Conservation (phyloP, 352 stramenopile genomes). For the Globisporangium canariense region DNA sequence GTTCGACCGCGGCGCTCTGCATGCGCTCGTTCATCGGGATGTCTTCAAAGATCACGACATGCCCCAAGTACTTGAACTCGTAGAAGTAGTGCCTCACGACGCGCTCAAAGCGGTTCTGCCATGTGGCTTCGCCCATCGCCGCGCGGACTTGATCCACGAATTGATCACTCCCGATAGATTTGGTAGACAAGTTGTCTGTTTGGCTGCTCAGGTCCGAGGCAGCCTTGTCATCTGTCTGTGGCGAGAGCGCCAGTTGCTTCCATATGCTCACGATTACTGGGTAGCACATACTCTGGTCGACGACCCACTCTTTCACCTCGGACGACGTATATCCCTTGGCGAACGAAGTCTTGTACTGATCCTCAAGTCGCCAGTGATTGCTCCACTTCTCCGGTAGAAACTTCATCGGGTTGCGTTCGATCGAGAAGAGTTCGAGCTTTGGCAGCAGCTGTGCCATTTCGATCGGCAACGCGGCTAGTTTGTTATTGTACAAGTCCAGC, state of each 20-base stretch:
- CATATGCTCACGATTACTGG: conserved; percentile 48
- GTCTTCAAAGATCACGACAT: conserved; percentile 38
- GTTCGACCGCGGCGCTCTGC: conserved; percentile 17
- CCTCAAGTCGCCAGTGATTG: conserved; percentile 47
- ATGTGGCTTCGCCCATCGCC: conserved; percentile 28
- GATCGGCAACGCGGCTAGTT: conserved; percentile 45
- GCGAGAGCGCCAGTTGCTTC: conserved; percentile 21
- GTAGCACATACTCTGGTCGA: conserved; percentile 45
- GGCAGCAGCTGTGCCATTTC: conserved; percentile 45
- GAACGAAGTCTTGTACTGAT: conserved; percentile 48
- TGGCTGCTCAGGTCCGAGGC: neutral
- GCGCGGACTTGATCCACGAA: conserved; percentile 42
- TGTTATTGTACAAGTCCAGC: conserved; percentile 65
- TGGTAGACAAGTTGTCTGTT: neutral
- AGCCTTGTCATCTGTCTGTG: neutral
- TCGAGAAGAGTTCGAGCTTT: conserved; percentile 54
- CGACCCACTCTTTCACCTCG: conserved; percentile 52
- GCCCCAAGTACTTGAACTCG: conserved; percentile 67
- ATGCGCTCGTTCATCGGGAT: conserved; percentile 10
- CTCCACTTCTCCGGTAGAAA: conserved; percentile 65
- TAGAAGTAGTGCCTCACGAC: conserved; percentile 65
- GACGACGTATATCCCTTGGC: conserved; percentile 45
- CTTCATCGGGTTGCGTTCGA: conserved; percentile 53
- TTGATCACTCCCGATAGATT: conserved; percentile 25
- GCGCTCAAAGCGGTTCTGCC: conserved; percentile 50